Evolutionary conservation across 768 basidiomycete species (phyloP), one percentile per base, ranked within the genome.

Genomic region (Boletus rufocinnamomeus): DNA sequence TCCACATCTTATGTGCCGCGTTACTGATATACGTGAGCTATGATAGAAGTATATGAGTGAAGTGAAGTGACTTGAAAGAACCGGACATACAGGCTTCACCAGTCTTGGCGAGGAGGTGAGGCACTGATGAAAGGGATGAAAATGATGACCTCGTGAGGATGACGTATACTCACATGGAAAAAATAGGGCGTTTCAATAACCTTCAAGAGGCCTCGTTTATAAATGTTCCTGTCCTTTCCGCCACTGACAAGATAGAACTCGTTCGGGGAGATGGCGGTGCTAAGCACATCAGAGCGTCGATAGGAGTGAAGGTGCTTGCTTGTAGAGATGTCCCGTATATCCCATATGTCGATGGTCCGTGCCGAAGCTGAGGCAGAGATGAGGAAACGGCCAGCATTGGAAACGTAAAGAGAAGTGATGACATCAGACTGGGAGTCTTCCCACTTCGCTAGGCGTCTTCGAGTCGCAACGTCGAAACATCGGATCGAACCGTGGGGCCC

Each of bases 21-120:
- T 52, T 28, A 28, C 53, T 61, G 45, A 67, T 34, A 32, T 58
- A 59, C 2, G 54, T 64, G 8, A 67, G 52, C 66, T 67, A 30
- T n/a, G 27, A 0, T 8, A n/a, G 6, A 56, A 3, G 21, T 9
- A 49, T n/a, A 30, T 48, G 25, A 46, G 17, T 28, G 16, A 35
- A 17, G 25, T 2, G n/a, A 35, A 6, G 9, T 8, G 21, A 17
- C 11, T 7, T 23, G 4, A n/a, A 34, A 40, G n/a, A 9, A 19
- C 10, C 6, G 8, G 16, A 55, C 63, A 23, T 37, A 66, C 23
- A 17, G 13, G 44, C 8, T 45, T 25, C 44, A 4, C 16, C 2
- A 0, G 6, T 45, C 44, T 13, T 9, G 3, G 25, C 3, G 23
- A 23, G 11, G 25, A 7, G 9, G 21, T 25, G 7, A 45, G 21